A percentile compares a stretch with the other conserved stretches of the same genome.
These are phyloP conservation scores for Aspergillus ochraceus DNA, from an alignment of 2,329 filamentous ascomycete species.

Conservation along the genomic window DNA sequence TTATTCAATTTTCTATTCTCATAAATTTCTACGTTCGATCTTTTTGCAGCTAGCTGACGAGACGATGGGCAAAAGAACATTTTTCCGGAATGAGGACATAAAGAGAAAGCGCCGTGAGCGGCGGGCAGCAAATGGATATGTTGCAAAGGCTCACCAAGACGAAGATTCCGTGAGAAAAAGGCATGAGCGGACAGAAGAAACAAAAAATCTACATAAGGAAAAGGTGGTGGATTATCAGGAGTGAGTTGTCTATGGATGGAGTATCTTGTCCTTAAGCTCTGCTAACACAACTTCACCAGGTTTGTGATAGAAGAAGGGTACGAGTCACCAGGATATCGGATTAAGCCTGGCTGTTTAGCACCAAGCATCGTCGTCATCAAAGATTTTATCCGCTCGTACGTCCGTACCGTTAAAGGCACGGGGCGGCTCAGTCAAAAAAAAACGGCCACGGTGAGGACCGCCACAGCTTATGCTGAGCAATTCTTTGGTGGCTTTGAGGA, in stretches of 20 bases:
- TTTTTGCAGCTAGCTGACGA: neutral
- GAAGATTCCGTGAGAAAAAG: constrained; percentile 1
- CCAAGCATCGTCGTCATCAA: constrained; percentile 4
- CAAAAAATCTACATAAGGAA: neutral
- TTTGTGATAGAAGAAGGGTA: constrained; percentile 8
- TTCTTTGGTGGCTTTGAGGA: constrained; percentile 5
- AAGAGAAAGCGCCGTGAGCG: neutral
- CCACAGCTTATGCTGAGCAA: constrained; percentile 2
- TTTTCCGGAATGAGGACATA: neutral
- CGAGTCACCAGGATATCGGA: constrained; percentile 5
- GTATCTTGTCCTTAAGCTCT: neutral
- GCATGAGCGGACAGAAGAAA: neutral
- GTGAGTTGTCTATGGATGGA: neutral
- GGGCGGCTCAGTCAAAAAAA: constrained; percentile 4
- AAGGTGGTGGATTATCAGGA: neutral
- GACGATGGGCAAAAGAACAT: constrained; percentile 4
- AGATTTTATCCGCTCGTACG: constrained; percentile 10
- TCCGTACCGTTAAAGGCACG: constrained; percentile 1
- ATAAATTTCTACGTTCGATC: neutral
- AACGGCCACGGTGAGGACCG: constrained; percentile 4
- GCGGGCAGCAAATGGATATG: neutral
- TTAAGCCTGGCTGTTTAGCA: constrained; percentile 1
- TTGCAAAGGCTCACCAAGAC: constrained; percentile 3
- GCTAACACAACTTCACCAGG: neutral
- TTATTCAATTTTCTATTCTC: constrained; percentile 2